Conservation (phyloP, 2,329 filamentous ascomycete genomes). For the Aureobasidium sp. region DNA sequence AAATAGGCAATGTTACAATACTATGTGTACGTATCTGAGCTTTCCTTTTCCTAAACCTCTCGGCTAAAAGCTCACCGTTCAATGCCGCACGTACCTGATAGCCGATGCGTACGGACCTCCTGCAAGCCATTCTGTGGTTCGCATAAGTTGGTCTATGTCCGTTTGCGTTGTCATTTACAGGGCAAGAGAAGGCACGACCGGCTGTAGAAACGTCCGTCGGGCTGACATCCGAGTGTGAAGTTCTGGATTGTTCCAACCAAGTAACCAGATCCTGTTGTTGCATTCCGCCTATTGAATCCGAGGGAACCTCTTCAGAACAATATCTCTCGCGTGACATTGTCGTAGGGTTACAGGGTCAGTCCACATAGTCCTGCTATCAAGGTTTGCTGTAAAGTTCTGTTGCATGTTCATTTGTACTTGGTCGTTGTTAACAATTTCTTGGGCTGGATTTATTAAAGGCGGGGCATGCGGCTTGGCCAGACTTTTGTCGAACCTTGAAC, state of each 20-base stretch:
- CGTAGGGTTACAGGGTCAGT: not conserved
- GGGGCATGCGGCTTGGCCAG: not conserved
- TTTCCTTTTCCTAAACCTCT: not conserved
- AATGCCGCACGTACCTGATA: not conserved
- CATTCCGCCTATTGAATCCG: not conserved
- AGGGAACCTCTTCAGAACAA: too few species aligned
- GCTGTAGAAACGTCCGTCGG: not conserved
- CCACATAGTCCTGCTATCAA: not conserved
- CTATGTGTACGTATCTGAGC: not conserved
- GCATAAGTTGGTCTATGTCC: not conserved
- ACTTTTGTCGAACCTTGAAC: not conserved
- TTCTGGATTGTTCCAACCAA: not conserved
- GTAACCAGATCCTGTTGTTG: not conserved
- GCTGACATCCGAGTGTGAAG: not conserved
- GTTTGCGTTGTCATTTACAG: not conserved
- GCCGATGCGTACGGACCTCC: not conserved
- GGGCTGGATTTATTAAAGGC: not conserved
- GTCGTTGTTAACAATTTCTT: not conserved
- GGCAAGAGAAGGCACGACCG: not conserved
- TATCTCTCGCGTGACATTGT: not conserved
- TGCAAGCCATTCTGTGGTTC: not conserved
- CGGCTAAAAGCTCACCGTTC: not conserved
- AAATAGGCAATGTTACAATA: not conserved
- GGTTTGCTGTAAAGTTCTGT: not conserved
- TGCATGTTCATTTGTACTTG: not conserved